Base-by-base conservation (phyloP, 305 asterid species). In the Plantago coronopus region DNA sequence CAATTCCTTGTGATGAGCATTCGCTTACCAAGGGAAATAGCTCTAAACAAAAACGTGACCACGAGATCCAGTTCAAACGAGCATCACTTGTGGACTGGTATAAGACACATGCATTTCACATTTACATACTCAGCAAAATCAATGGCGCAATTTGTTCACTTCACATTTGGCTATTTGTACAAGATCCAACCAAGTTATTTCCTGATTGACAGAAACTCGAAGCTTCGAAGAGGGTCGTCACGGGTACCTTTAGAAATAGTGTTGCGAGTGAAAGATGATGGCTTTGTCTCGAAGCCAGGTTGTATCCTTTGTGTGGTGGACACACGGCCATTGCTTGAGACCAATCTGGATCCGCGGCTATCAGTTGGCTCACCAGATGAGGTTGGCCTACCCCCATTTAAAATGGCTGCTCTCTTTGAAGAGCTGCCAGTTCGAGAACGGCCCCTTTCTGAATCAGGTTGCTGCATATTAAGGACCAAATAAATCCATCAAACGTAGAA, bases 121-220 rank as follows among this genome's bases (percentile, higher is more conserved):
- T 79, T 76, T 76, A 81, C 85, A 74, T 22, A 61, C 17, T 63
- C 76, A 31, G 63, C 25, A 60, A 66, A 62, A 75, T 68, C 50
- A 67, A 67, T 19, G 61, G 64, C 61, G 29, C 29, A 25, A 53
- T 44, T 40, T 46, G 56, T 64, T 45, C 54, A 46, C 63, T 47
- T 62, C 65, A 72, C 46, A 58, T 61, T 57, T 75, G 61, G 63
- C 19, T 54, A 17, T 54, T 56, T 79, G 61, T 40, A 59, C 64
- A 75, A 54, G 20, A 19, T 46, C 40, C 64, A 47, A 45, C 44
- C 53, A 53, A 22, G 17, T 75, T 67, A 86, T 80, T 86, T 91
- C 75, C 95, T 76, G 81, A 91, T 78, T 0, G 97, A 83, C 68
- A 93, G 99, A 74, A 93, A 90, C 75, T 93, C 99, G 15, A 93